These are phyloP conservation scores for Lentinula detonsa DNA, from an alignment of 768 basidiomycete genomes.

Conservation along the genomic window DNA sequence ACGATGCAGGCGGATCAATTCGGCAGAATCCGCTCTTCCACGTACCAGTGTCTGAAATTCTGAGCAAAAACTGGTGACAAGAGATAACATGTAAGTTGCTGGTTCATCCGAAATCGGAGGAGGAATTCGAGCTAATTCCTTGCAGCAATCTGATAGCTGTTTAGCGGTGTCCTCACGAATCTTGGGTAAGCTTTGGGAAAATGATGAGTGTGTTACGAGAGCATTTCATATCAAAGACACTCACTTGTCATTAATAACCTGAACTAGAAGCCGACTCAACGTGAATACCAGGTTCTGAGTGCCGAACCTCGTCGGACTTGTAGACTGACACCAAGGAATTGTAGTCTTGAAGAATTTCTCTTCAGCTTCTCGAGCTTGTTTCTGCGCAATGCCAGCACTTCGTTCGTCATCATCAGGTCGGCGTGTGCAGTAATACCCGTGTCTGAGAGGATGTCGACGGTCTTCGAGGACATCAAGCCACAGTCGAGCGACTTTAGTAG, in stretches of 20 bases:
- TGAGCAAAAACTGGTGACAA: constrained; percentile 26
- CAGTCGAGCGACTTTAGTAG: constrained; percentile 20
- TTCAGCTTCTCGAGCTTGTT: constrained; percentile 28
- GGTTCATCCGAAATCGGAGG: constrained; percentile 25
- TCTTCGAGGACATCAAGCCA: constrained; percentile 42
- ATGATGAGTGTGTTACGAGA: neutral
- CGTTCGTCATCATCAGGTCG: constrained; percentile 35
- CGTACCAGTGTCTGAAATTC: constrained; percentile 21
- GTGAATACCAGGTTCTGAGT: constrained; percentile 25
- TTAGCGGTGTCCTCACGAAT: constrained; percentile 19
- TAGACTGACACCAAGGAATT: constrained; percentile 28
- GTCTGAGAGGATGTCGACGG: constrained; percentile 26
- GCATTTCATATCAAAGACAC: neutral
- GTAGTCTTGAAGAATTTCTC: constrained; percentile 25
- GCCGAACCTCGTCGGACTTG: constrained; percentile 24
- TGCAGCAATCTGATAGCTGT: constrained; percentile 19
- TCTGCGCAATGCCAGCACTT: constrained; percentile 18
- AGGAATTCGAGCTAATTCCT: constrained; percentile 22
- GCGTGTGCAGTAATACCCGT: constrained; percentile 39
- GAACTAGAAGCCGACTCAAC: constrained; percentile 28
- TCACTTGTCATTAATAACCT: constrained; percentile 26
- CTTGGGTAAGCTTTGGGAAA: constrained; percentile 12
- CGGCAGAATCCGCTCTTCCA: constrained; percentile 18
- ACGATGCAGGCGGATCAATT: constrained; percentile 25
- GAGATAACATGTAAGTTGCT: constrained; percentile 26